These are phyloP conservation scores for Kentomonas sorsogonicus DNA, from an alignment of 208 protist species.

Conservation along the genomic window DNA sequence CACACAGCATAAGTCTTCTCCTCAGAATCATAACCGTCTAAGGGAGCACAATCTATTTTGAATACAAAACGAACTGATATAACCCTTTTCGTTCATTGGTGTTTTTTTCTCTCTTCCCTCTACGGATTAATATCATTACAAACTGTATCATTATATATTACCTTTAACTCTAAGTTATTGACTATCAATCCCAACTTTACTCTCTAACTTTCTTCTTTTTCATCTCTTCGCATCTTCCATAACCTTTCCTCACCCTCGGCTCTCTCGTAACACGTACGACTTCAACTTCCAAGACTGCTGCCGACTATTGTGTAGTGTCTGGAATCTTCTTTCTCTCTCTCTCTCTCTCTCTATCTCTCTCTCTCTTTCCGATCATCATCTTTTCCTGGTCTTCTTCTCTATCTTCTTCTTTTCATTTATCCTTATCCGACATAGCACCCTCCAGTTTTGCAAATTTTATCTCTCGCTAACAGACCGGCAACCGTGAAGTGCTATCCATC, in stretches of 20 bases:
- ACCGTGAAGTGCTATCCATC: too few species aligned
- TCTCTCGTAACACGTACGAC: not conserved
- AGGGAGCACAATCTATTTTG: too few species aligned
- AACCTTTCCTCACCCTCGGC: too few species aligned
- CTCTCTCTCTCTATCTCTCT: not conserved
- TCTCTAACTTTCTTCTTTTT: constrained; percentile 6
- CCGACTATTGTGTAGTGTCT: constrained; percentile 31
- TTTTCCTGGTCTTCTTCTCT: too few species aligned
- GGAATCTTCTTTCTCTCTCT: constrained; percentile 12
- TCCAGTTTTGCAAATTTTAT: too few species aligned
- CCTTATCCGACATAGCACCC: too few species aligned
- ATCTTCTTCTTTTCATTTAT: not conserved
- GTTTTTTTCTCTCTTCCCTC: not conserved
- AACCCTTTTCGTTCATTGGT: not conserved
- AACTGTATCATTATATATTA: constrained; percentile 3
- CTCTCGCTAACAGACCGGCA: too few species aligned
- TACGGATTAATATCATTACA: not conserved
- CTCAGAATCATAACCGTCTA: too few species aligned
- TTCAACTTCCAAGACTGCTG: constrained; percentile 27
- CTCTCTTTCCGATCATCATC: constrained; percentile 65
- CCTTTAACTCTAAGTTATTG: constrained; percentile 4
- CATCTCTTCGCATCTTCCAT: constrained; percentile 4
- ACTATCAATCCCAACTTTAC: not conserved
- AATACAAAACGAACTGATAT: too few species aligned
- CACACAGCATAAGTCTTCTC: too few species aligned